phyloP scores from a whole-genome alignment of 2,329 filamentous ascomycete species.

The Mycosphaerelloides madeirae region DNA sequence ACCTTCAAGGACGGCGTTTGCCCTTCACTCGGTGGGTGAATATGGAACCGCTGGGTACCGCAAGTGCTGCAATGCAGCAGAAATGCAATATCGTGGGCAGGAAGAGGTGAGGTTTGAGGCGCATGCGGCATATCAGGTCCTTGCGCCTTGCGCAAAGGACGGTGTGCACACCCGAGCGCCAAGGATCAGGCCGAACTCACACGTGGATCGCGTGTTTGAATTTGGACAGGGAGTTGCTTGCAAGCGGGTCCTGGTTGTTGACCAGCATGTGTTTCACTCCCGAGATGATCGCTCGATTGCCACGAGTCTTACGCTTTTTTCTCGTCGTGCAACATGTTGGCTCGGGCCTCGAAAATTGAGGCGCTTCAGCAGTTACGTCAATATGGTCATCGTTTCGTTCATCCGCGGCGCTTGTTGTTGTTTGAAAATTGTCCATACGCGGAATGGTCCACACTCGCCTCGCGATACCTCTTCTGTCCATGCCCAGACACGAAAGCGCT shows the following conservation, averaged over 20 bases:
- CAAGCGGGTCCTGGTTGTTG: not conserved
- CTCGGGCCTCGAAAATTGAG: not conserved
- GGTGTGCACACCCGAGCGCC: no score
- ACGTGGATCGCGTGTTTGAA: not conserved
- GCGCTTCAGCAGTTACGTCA: not conserved
- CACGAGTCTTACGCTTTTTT: not conserved
- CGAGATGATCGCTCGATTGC: not conserved
- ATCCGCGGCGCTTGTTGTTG: constrained; percentile 18
- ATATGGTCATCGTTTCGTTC: not conserved
- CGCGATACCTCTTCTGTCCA: constrained; percentile 44
- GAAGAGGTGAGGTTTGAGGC: no score
- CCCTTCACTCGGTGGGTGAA: no score
- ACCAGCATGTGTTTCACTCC: not conserved
- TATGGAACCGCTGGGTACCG: no score
- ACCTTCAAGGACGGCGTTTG: no score
- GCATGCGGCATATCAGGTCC: no score
- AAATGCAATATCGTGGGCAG: no score
- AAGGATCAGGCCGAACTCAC: no score
- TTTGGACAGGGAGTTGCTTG: not conserved
- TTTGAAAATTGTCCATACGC: constrained; percentile 14
- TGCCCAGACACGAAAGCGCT: constrained; percentile 33
- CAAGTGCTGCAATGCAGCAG: no score
- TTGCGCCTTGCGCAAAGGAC: no score
- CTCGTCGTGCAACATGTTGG: constrained; percentile 1
- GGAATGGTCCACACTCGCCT: constrained; percentile 33